These are phyloP conservation scores for Podaxis sp. DNA, from an alignment of 768 basidiomycete species.

Conservation along the genomic window DNA sequence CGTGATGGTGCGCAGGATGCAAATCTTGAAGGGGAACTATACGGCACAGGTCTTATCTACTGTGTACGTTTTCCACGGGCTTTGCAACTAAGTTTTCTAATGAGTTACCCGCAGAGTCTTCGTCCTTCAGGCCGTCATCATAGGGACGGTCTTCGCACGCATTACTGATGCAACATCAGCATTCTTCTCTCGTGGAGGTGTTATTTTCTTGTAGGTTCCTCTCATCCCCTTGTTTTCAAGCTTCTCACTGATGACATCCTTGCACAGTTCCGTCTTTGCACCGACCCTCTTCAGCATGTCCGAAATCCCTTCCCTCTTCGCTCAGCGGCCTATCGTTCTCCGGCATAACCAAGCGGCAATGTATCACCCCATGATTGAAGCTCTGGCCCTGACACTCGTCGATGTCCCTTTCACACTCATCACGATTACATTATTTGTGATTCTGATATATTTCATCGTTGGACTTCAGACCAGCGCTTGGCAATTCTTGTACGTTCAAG, in stretches of 20 bases:
- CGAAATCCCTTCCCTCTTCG: conserved; percentile 61
- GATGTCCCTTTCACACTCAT: conserved; percentile 54
- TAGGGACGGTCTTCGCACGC: conserved; percentile 61
- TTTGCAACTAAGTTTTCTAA: background rate
- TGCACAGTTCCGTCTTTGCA: conserved; percentile 49
- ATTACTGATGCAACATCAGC: conserved; percentile 47
- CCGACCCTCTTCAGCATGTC: conserved; percentile 58
- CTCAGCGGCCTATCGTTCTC: conserved; percentile 55
- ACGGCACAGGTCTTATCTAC: conserved; percentile 25
- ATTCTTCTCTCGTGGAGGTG: conserved; percentile 68
- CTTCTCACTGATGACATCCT: conserved; percentile 18
- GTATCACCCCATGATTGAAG: conserved; percentile 39
- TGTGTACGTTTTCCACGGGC: conserved; percentile 12
- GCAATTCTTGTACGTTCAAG: conserved; percentile 61
- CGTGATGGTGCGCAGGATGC: conserved; percentile 35
- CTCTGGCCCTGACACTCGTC: conserved; percentile 54
- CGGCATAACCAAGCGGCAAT: conserved; percentile 57
- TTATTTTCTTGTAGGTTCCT: conserved; percentile 59
- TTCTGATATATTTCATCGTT: conserved; percentile 61
- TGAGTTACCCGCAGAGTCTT: conserved; percentile 30
- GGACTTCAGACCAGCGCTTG: conserved; percentile 46
- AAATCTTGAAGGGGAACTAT: conserved; percentile 36
- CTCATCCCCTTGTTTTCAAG: background rate
- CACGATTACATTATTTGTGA: conserved; percentile 38
- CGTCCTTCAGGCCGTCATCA: conserved; percentile 33